Percentiles rank a stretch among this genome's conserved stretches.
Evolutionary conservation across 2,329 filamentous ascomycete genomes (phyloP).

Genomic region (Rhynchosporium secalis): DNA sequence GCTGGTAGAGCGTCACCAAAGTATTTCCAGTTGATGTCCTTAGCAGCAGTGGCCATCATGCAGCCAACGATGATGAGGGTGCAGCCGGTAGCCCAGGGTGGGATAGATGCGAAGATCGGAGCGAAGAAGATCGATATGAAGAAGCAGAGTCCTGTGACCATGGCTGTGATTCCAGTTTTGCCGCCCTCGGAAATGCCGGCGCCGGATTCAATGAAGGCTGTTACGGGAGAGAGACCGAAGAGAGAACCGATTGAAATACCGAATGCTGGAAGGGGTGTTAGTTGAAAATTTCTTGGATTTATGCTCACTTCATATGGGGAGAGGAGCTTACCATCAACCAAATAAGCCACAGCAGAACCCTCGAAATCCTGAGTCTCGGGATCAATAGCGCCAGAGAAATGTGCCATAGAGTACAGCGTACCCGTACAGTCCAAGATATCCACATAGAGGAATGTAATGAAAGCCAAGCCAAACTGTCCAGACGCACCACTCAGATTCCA

Average conservation of each 20-base stretch:
- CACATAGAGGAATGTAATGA: slow-evolving; percentile 88
- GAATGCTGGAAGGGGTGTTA: slow-evolving; percentile 49
- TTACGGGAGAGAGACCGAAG: slow-evolving; percentile 77
- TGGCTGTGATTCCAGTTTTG: slow-evolving; percentile 77
- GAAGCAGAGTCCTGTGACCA: slow-evolving; percentile 78
- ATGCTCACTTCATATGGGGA: neutral
- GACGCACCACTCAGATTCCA: slow-evolving; percentile 68
- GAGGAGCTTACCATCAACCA: slow-evolving; percentile 58
- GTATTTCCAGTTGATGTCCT: slow-evolving; percentile 88
- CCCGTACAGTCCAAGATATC: slow-evolving; percentile 87
- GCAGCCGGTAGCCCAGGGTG: slow-evolving; percentile 85
- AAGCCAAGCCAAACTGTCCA: slow-evolving; percentile 76
- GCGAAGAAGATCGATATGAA: slow-evolving; percentile 88
- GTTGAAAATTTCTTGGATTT: neutral
- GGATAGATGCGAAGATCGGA: slow-evolving; percentile 86
- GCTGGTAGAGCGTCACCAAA: slow-evolving; percentile 81
- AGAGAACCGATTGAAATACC: slow-evolving; percentile 78
- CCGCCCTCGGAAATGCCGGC: slow-evolving; percentile 88
- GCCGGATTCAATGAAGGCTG: slow-evolving; percentile 85
- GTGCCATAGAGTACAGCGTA: slow-evolving; percentile 87
- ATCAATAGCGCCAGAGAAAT: slow-evolving; percentile 77
- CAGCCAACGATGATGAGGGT: slow-evolving; percentile 81
- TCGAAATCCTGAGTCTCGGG: slow-evolving; percentile 85
- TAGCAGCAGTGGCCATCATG: slow-evolving; percentile 77
- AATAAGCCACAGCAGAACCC: slow-evolving; percentile 78